Conservation (phyloP, 805 yeast species). For the Candida oleophila region DNA sequence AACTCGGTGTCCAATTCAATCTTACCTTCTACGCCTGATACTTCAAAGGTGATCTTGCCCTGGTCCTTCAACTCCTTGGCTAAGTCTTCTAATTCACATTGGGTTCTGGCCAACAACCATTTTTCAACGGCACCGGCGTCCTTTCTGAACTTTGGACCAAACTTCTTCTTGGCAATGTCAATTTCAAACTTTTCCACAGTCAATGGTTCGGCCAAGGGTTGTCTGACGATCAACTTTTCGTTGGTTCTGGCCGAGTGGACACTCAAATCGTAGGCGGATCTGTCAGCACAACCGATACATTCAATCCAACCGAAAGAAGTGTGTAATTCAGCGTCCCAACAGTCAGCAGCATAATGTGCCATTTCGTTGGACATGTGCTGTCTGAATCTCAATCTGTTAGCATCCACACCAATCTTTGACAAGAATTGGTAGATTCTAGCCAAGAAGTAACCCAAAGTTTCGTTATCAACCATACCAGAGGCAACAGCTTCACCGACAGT, state of each 20-base stretch:
- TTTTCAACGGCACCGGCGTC: constrained; percentile 91
- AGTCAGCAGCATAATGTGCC: constrained; percentile 99
- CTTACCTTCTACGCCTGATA: constrained; percentile 42
- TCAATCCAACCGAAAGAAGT: constrained; percentile 99
- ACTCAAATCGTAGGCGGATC: constrained; percentile 95
- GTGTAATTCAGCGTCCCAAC: constrained; percentile 98
- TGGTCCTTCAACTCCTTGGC: constrained; percentile 56
- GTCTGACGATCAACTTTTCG: constrained; percentile 92
- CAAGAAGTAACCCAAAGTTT: constrained; percentile 94
- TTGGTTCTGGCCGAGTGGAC: constrained; percentile 95
- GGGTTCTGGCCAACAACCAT: constrained; percentile 72
- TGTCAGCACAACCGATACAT: constrained; percentile 99
- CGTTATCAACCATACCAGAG: constrained; percentile 87
- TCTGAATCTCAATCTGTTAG: constrained; percentile 84
- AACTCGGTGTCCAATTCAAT: constrained; percentile 74
- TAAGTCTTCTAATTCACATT: constrained; percentile 79
- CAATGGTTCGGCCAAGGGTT: constrained; percentile 80
- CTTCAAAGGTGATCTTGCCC: constrained; percentile 5
- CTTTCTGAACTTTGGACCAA: constrained; percentile 96
- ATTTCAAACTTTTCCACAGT: constrained; percentile 82
- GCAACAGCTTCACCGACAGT: constrained; percentile 90
- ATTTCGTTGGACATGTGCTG: constrained; percentile 98
- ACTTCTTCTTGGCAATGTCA: constrained; percentile 88
- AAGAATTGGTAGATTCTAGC: constrained; percentile 90
- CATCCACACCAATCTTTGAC: constrained; percentile 86